Percentiles rank a stretch among this genome's conserved stretches.
phyloP scores from a whole-genome alignment of 768 basidiomycete species.

The Hericium rajendrae region DNA sequence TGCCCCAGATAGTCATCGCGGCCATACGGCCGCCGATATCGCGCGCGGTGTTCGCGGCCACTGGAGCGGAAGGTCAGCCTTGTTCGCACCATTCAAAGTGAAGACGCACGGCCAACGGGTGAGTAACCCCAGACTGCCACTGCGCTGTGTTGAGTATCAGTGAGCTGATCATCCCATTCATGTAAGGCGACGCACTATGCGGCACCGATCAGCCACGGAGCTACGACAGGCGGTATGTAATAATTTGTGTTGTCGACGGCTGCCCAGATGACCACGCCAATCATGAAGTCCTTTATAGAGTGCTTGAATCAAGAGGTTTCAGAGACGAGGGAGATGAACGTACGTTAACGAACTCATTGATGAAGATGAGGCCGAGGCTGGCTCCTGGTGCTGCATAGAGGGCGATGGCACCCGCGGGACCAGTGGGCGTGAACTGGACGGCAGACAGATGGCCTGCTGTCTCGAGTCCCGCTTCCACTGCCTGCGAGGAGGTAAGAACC shows the following conservation, averaged over 20 bases:
- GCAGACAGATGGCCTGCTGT: constrained; percentile 20
- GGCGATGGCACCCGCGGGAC: constrained; percentile 30
- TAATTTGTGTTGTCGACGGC: constrained; percentile 21
- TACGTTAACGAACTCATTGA: constrained; percentile 33
- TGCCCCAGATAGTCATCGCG: constrained; percentile 20
- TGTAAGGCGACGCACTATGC: constrained; percentile 12
- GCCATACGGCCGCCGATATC: constrained; percentile 21
- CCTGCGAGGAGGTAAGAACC: constrained; percentile 1
- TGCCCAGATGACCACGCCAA: constrained; percentile 17
- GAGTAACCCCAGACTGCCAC: constrained; percentile 18
- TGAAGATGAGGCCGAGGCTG: constrained; percentile 24
- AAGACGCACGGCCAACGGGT: constrained; percentile 16
- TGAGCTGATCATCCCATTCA: not conserved
- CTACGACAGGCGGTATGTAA: constrained; percentile 16
- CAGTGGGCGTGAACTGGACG: constrained; percentile 26
- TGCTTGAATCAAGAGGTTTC: not conserved
- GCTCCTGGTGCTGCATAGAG: constrained; percentile 25
- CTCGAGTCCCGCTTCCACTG: constrained; percentile 21
- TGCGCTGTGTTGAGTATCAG: constrained; percentile 3
- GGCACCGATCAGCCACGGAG: constrained; percentile 18
- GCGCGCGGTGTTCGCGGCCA: constrained; percentile 20
- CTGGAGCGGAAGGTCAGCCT: constrained; percentile 3
- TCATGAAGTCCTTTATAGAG: constrained; percentile 15
- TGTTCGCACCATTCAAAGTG: not conserved
- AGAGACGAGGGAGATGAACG: constrained; percentile 2